Evolutionary conservation across 2,329 filamentous ascomycete genomes (phyloP).

Genomic region (Trichoderma atroviride): DNA sequence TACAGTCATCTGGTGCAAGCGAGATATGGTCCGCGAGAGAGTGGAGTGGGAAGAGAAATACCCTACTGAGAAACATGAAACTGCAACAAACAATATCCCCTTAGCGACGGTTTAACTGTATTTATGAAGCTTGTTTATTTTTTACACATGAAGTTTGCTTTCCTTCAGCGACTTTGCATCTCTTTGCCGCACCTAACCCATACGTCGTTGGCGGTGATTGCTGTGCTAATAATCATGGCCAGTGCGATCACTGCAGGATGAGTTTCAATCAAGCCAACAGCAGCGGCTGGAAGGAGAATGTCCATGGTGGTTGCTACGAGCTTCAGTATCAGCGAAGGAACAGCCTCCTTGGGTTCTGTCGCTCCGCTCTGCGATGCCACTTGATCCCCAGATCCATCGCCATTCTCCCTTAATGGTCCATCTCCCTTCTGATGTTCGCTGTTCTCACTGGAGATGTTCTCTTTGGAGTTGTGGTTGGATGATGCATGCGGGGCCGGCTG

Average conservation of each 20-base stretch:
- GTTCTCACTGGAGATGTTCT: slow-evolving; percentile 26
- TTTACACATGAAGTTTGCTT: not conserved
- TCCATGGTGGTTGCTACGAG: slow-evolving; percentile 63
- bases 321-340: slow-evolving; percentile 47
- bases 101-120: slow-evolving; percentile 11
- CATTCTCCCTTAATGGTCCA: not conserved
- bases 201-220: slow-evolving; percentile 16
- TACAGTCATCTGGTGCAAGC: slow-evolving; percentile 43
- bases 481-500: slow-evolving; percentile 41
- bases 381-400: slow-evolving; percentile 35
- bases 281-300: slow-evolving; percentile 60
- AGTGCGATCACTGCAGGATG: slow-evolving; percentile 56
- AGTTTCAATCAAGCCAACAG: slow-evolving; percentile 62
- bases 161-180: not conserved
- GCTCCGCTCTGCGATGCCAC: slow-evolving; percentile 39
- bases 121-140: slow-evolving; percentile 8
- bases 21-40: slow-evolving; percentile 42
- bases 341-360: slow-evolving; percentile 37
- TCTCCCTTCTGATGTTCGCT: slow-evolving; percentile 29
- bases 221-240: slow-evolving; percentile 47
- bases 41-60: slow-evolving; percentile 41
- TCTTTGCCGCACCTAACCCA: slow-evolving; percentile 9
- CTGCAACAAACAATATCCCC: not conserved
- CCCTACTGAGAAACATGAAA: slow-evolving; percentile 9
- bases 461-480: slow-evolving; percentile 34